phyloP scores from a whole-genome alignment of 179 eudicot genomes.

The Sideroxylon spinosum region DNA sequence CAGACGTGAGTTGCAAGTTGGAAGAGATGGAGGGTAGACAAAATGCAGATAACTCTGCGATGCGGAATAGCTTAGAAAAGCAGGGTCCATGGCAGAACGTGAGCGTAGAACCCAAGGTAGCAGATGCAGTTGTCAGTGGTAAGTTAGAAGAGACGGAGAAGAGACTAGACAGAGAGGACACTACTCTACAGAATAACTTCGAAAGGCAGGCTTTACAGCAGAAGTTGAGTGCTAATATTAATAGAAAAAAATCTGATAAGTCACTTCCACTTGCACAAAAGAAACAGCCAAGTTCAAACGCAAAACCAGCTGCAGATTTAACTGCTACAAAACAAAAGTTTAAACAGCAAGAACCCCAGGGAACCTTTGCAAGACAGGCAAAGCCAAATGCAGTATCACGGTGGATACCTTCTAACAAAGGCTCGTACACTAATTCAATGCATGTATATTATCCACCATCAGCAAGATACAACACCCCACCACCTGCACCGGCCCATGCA shows the following conservation, averaged over 20 bases:
- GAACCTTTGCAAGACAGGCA: slow-evolving; percentile 26
- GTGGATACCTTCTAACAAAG: slow-evolving; percentile 80
- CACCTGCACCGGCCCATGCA: slow-evolving; percentile 46
- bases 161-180: slow-evolving; percentile 34
- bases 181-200: slow-evolving; percentile 27
- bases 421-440: slow-evolving; percentile 68
- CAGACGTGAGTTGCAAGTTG: slow-evolving; percentile 19
- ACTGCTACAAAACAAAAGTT: slow-evolving; percentile 36
- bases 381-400: slow-evolving; percentile 58
- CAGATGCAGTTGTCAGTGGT: slow-evolving; percentile 16
- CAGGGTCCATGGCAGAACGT: slow-evolving; percentile 17
- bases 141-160: slow-evolving; percentile 33
- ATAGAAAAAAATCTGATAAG: slow-evolving; percentile 51
- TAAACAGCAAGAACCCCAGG: slow-evolving; percentile 40
- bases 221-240: slow-evolving; percentile 36
- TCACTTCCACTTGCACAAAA: slow-evolving; percentile 35
- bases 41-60: slow-evolving; percentile 29
- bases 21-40: slow-evolving; percentile 38
- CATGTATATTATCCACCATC: slow-evolving; percentile 69
- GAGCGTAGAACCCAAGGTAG: slow-evolving; percentile 11
- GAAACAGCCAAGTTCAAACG: slow-evolving; percentile 43
- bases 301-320: slow-evolving; percentile 54
- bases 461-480: slow-evolving; percentile 70
- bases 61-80: slow-evolving; percentile 35
- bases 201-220: slow-evolving; percentile 36